Evolutionary conservation across 345 rosid species (phyloP), one percentile per base, ranked within the genome.

Genomic region (Gossypium mustelinum): DNA sequence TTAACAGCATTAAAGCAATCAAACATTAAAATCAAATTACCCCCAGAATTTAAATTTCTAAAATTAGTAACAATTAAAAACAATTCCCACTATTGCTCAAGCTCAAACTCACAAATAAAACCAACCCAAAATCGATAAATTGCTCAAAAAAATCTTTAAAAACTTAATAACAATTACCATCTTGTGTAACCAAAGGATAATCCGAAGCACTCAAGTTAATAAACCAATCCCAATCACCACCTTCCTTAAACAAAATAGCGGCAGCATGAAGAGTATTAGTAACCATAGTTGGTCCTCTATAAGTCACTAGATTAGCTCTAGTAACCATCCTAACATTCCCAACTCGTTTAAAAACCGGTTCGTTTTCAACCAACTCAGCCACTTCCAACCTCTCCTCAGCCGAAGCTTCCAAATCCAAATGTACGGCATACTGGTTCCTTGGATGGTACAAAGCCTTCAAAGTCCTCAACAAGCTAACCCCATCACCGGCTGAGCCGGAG

Each of bases 161-260:
- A 8, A 11, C 41, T 34, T 34, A 34, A 5, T 34, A 34, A 34
- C 41, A 13, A 52, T 86, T 87, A 94, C 97, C 97, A 81, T 94
- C 98, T 88, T 90, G 98, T 73, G 98, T 94, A 54, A 92, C 81
- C 68, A 94, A 79, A 54, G 98, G 98, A 81, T 92, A 94, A 82
- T 92, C 98, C 1, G 98, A 94, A 69, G 96, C 98, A 80, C 97
- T 94, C 80, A 94, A 80, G 76, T 94, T 94, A 73, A 94, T 80
- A 56, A 94, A 92, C 98, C 98, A 94, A 81, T 94, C 98, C 98
- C 98, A 94, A 7, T 87, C 87, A 39, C 91, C 94, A 56, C 92
- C 91, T 27, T 92, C 92, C 79, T 24, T 89, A 58, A 94, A 76
- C 86, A 94, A 81, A 81, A 94, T 77, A 3, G 96, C 86, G 1